Evolutionary conservation across 2,329 filamentous ascomycete species (phyloP), one percentile per base, ranked within the genome.

Genomic region (Diplocarpon rosae): DNA sequence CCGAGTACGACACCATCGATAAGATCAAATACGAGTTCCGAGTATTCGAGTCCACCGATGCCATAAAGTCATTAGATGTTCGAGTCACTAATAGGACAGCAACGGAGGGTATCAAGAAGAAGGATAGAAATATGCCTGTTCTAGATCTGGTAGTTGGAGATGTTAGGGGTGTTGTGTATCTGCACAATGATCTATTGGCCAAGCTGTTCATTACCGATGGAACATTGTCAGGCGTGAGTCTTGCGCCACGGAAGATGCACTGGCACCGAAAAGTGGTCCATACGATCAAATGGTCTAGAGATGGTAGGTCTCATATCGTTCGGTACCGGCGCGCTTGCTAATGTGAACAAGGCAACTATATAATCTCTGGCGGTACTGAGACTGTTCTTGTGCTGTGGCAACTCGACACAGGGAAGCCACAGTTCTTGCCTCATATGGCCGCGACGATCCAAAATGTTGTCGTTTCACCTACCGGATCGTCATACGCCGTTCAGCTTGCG

Each of bases 311-410:
- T 27, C 12, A 6, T 39, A 16, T 11, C 10, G 29, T 20, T 32
- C 33, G 12, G 8, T 9, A 24, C 11, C 10, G 28, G 37, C 24
- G 37, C 40, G 38, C 49, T 52, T 52, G 67, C 68, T 49, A 68
- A 57, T 37, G 16, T 38, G 36, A 33, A 39, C 12, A 54, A 92
- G 85, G 86, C 40, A 88, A 95, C 60, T 98, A 98, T 63, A 67
- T 98, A 47, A 81, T 98, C 42, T 96, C 92, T 45, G 92, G 92
- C 59, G 92, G 92, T 28, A 78, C 80, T 16, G 92, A 98, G 65
- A 89, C 87, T 7, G 84, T 87, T 15, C 70, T 98, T 34, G 85
- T 95, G 8, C 69, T 95, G 28, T 96, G 89, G 89, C 92, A 98
- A 65, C 70, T 95, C 46, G 85, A 93, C 54, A 95, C 90, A 0